A percentile compares a stretch with the other conserved stretches of the same genome.
phyloP scores from a whole-genome alignment of 2,329 filamentous ascomycete species.

The Aspergillus amoenus region DNA sequence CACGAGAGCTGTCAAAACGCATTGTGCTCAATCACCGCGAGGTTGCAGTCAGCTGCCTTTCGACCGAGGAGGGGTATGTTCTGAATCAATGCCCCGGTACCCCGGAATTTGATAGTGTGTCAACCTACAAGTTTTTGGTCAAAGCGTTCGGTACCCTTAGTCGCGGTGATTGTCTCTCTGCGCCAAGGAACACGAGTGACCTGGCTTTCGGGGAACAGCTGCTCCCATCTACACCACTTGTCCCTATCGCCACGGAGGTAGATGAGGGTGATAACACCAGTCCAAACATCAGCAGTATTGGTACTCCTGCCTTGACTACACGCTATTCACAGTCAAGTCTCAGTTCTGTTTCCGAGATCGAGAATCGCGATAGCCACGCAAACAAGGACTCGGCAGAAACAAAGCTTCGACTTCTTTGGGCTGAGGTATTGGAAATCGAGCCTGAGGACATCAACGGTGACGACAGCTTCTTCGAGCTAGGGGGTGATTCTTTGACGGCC shows the following conservation, averaged over 20 bases:
- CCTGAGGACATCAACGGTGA: conserved; percentile 41
- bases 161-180: conserved; percentile 48
- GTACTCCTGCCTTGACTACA: neutral
- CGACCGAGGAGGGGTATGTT: conserved; percentile 13
- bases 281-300: neutral
- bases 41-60: conserved; percentile 29
- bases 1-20: conserved; percentile 32
- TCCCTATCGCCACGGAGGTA: neutral
- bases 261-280: neutral
- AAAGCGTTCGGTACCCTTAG: conserved; percentile 39
- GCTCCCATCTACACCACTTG: too few relatives aligned
- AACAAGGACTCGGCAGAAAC: conserved; percentile 21
- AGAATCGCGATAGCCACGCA: neutral
- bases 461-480: conserved; percentile 49
- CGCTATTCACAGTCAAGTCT: neutral
- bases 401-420: conserved; percentile 38
- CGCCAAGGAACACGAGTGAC: conserved; percentile 35
- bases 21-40: conserved; percentile 37
- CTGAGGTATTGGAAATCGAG: conserved; percentile 38
- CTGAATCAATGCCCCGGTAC: conserved; percentile 22
- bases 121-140: conserved; percentile 48
- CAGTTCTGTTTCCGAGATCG: neutral
- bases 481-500: conserved; percentile 50
- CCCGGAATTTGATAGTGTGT: conserved; percentile 46
- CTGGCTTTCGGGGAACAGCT: neutral